Evolutionary conservation across 169 alveolate species (phyloP).

Genomic region (Eimeria necatrix): DNA sequence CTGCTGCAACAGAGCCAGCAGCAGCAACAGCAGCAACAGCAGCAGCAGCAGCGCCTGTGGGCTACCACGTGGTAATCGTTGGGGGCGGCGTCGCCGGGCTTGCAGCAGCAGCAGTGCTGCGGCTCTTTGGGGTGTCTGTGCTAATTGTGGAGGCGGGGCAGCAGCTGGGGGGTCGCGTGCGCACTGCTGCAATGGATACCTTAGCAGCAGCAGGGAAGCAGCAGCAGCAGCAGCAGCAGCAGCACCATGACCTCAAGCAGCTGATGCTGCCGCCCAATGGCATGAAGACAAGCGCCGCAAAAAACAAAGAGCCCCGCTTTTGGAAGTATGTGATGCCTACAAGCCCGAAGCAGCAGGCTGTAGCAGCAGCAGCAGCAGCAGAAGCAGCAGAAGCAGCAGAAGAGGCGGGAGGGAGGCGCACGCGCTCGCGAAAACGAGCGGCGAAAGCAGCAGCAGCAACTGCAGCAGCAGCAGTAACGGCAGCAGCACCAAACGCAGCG

Average conservation of each 20-base stretch:
- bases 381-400: too few relatives aligned
- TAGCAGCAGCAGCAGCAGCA: slow-evolving; percentile 15
- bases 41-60: slow-evolving; percentile 5
- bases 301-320: background rate
- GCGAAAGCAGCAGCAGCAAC: background rate
- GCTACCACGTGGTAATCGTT: slow-evolving; percentile 49
- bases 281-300: too few relatives aligned
- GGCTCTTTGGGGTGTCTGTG: slow-evolving; percentile 44
- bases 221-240: background rate
- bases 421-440: too few relatives aligned
- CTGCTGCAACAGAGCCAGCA: background rate
- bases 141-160: slow-evolving; percentile 54
- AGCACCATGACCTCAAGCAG: background rate
- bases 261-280: slow-evolving; percentile 16
- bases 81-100: slow-evolving; percentile 69
- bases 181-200: background rate
- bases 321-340: background rate
- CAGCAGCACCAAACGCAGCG: background rate
- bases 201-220: background rate
- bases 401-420: too few relatives aligned
- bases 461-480: slow-evolving; percentile 12
- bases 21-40: slow-evolving; percentile 18
- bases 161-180: slow-evolving; percentile 59
- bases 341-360: background rate
- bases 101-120: slow-evolving; percentile 56